Evolutionary conservation across 768 basidiomycete genomes (phyloP).

Genomic region (Trametes coccinea): DNA sequence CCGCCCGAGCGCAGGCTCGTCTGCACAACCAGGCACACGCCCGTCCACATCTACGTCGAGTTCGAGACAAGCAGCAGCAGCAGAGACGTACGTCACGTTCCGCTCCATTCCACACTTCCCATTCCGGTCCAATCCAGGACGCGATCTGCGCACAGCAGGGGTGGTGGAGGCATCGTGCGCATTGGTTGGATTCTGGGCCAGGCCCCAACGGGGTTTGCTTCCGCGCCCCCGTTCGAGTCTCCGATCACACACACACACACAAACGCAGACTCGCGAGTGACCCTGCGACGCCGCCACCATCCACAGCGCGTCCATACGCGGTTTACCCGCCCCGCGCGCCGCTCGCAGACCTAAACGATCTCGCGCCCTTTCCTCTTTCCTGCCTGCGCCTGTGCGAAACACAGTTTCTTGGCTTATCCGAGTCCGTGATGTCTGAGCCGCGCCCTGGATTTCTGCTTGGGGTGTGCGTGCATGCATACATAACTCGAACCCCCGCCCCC

Average conservation of each 20-base stretch:
- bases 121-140: neutral
- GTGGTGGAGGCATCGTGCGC: neutral
- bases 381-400: too few species aligned
- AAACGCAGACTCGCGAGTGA: too few species aligned
- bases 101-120: neutral
- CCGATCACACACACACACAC: neutral
- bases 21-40: too few species aligned
- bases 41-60: neutral
- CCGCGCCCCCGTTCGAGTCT: neutral
- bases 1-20: too few species aligned
- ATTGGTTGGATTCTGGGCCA: neutral
- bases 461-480: neutral
- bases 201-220: neutral
- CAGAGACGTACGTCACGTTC: constrained; percentile 7
- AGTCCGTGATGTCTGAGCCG: too few species aligned
- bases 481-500: neutral
- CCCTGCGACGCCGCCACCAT: too few species aligned
- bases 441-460: too few species aligned
- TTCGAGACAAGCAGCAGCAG: neutral
- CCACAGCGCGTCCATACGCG: neutral
- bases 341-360: neutral
- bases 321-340: neutral
- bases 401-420: too few species aligned
- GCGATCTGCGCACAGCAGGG: too few species aligned
- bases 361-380: neutral